Evolutionary conservation across 768 basidiomycete genomes (phyloP).

Genomic region (Phylloporus sp.): DNA sequence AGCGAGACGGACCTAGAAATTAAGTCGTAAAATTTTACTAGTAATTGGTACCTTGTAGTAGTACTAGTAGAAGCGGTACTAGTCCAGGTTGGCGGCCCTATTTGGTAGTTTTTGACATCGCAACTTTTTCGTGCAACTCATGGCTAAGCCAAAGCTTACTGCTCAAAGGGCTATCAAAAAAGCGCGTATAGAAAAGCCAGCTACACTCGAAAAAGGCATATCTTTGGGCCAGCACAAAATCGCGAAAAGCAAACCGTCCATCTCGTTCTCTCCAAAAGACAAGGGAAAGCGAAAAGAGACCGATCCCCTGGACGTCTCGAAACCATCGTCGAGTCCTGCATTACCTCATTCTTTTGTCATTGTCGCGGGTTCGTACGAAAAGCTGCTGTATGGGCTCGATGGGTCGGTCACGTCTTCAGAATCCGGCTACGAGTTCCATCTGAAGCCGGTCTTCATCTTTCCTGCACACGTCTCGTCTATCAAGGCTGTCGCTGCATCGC

Average conservation of each 20-base stretch:
- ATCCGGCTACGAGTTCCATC: constrained; percentile 32
- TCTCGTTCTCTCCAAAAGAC: constrained; percentile 22
- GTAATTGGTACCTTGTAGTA: not conserved
- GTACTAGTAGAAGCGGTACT: too few species aligned
- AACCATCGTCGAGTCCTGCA: constrained; percentile 4
- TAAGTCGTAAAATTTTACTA: too few species aligned
- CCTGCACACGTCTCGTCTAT: constrained; percentile 95
- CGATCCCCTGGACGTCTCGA: not conserved
- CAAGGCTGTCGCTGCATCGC: constrained; percentile 85
- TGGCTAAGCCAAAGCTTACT: constrained; percentile 15
- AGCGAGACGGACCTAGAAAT: too few species aligned
- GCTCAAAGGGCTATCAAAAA: constrained; percentile 23
- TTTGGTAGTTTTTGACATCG: not conserved
- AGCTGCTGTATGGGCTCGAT: constrained; percentile 86
- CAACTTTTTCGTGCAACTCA: not conserved
- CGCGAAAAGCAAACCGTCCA: not conserved
- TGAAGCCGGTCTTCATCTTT: constrained; percentile 91
- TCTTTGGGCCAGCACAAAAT: not conserved
- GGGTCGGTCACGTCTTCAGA: constrained; percentile 45
- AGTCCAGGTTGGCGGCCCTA: too few species aligned
- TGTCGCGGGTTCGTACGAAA: constrained; percentile 94
- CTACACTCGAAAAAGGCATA: not conserved
- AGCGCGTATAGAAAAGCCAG: constrained; percentile 19
- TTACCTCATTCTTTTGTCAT: constrained; percentile 74
- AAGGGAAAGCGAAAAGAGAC: constrained; percentile 28